Base-by-base conservation (phyloP, 768 basidiomycete species). In the Leucosporidium creatinivorum region DNA sequence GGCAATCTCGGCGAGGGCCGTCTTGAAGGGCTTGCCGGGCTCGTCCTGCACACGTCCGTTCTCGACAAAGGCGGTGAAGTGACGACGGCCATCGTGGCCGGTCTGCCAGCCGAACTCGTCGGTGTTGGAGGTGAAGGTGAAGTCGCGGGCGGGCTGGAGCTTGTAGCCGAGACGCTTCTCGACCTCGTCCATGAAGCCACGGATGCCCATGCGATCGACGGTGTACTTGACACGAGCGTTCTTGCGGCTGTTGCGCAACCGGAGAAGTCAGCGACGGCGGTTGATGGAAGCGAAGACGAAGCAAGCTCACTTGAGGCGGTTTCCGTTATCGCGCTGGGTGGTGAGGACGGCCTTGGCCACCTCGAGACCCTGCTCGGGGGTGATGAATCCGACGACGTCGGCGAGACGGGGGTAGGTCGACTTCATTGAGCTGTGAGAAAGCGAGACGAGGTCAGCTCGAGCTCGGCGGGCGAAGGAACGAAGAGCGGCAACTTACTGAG, bases 11-110 rank as follows among this genome's bases (percentile, higher is more conserved):
- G 86, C 83, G 63, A 99, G 80, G 44, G 89, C 93, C 8, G 89
- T 86, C 83, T 98, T 97, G 86, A 91, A 97, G 70, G 90, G 86
- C 62, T 85, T 84, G 26, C 84, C 89, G 18, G 91, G 87, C 78
- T 93, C 91, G 78, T 98, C 93, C 78, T 92, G 87, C n/a, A 99
- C 84, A 26, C 94, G 89, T 25, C 96, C 94, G 75, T 99, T 99
- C 81, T 99, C 96, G 77, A 99, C 89, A 79, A 93, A 98, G n/a
- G 69, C 67, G 23, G 88, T 91, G 79, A 92, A 93, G 78, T 98
- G 92, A 76, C 92, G 88, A 72, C 83, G 85, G 68, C 92, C 93
- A 74, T 97, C 87, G 75, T 87, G 82, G 61, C 91, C 92, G 23
- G 85, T 87, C 63, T 84, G 80, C 96, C 96, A 99, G 54, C 96